These are phyloP conservation scores for Sporisorium graminicola DNA, from an alignment of 1,284 basidiomycete species.

Conservation along the genomic window DNA sequence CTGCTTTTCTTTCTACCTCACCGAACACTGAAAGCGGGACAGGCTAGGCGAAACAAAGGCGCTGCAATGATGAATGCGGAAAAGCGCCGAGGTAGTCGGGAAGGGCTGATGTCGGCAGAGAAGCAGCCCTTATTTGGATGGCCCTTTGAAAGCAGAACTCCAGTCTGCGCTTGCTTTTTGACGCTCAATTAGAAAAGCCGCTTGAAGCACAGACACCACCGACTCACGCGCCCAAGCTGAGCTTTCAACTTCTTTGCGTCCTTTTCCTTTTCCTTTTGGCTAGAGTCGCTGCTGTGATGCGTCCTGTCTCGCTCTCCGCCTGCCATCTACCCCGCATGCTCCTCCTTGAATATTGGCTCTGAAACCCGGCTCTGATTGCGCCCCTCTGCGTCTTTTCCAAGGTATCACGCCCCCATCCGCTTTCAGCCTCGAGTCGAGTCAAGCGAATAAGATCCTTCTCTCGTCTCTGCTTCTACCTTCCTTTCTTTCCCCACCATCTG, in stretches of 20 bases:
- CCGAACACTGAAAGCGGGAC: no score
- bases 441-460: slow-evolving; percentile 1
- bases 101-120: no score
- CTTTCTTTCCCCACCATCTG: neutral
- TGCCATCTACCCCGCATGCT: neutral
- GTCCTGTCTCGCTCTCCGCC: neutral
- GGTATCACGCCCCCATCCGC: neutral
- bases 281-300: neutral
- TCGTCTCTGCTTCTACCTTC: neutral
- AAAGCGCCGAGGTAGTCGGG: no score
- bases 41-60: no score
- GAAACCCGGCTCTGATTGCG: neutral
- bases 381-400: neutral
- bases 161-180: slow-evolving; percentile 1
- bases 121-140: no score
- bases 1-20: no score
- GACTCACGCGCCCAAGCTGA: neutral
- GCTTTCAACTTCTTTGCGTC: slow-evolving; percentile 3
- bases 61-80: neutral
- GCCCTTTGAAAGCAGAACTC: neutral
- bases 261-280: no score
- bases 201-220: no score
- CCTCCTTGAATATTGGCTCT: neutral
- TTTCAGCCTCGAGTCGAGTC: neutral
- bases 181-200: no score